Evolutionary conservation across 768 basidiomycete species (phyloP).

Genomic region (Lentinula boryana): DNA sequence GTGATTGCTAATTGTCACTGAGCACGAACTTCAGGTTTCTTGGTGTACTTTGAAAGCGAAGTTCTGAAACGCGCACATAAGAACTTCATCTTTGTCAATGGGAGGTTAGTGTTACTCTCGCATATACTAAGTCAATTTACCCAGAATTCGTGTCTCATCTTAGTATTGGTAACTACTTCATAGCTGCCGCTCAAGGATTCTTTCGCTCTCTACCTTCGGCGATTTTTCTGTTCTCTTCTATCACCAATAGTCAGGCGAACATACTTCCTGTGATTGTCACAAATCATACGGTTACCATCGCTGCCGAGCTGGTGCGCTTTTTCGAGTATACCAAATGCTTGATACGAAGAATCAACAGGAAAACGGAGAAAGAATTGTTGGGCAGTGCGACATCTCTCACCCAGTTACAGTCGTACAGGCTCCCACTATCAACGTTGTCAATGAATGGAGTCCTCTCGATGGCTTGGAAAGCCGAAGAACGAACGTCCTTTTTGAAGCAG

Average conservation of each 20-base stretch:
- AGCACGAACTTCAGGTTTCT: slow-evolving; percentile 57
- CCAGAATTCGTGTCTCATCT: neutral
- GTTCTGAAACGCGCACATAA: slow-evolving; percentile 87
- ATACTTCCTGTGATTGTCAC: slow-evolving; percentile 92
- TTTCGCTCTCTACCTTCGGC: slow-evolving; percentile 91
- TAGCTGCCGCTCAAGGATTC: slow-evolving; percentile 84
- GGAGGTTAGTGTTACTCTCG: slow-evolving; percentile 44
- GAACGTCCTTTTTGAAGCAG: slow-evolving; percentile 64
- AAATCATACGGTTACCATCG: slow-evolving; percentile 93
- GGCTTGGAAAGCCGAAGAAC: slow-evolving; percentile 40
- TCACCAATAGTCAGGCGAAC: slow-evolving; percentile 80
- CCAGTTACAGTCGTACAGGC: slow-evolving; percentile 48
- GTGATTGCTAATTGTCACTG: neutral
- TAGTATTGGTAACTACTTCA: slow-evolving; percentile 87
- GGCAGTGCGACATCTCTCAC: slow-evolving; percentile 93
- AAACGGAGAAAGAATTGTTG: slow-evolving; percentile 73
- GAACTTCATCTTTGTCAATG: slow-evolving; percentile 90
- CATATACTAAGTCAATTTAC: neutral
- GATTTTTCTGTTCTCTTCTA: slow-evolving; percentile 89
- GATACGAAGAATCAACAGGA: slow-evolving; percentile 33
- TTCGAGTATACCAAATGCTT: slow-evolving; percentile 2
- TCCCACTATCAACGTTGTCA: slow-evolving; percentile 22
- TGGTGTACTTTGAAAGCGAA: slow-evolving; percentile 89
- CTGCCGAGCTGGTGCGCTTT: slow-evolving; percentile 67
- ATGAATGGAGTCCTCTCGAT: slow-evolving; percentile 42